Percentiles rank a stretch among this genome's conserved stretches.
Conservation (phyloP, 2,329 filamentous ascomycete species). For the Plenodomus lindquistii region DNA sequence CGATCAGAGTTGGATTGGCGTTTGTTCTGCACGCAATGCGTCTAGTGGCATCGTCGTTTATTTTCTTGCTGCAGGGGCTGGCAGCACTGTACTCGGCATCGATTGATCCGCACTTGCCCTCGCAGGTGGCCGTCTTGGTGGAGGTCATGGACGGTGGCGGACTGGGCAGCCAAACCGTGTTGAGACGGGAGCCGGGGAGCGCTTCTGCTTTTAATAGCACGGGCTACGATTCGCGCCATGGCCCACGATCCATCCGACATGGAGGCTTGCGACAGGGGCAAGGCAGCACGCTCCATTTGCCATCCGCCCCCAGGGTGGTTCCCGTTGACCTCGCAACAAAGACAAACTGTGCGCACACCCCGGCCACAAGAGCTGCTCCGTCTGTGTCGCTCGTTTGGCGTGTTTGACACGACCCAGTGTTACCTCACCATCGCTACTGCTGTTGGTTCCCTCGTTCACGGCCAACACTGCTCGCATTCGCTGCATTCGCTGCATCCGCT, state of each 20-base stretch:
- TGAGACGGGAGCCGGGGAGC: background rate
- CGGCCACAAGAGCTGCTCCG: background rate
- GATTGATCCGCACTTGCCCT: background rate
- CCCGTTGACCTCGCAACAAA: conserved; percentile 35
- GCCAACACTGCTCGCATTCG: conserved; percentile 10
- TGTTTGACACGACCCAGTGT: background rate
- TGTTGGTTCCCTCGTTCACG: conserved; percentile 27
- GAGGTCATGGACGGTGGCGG: background rate
- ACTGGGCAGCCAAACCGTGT: background rate
- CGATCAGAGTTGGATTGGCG: conserved; percentile 5
- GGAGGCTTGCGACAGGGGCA: conserved; percentile 12
- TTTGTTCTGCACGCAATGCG: conserved; percentile 10
- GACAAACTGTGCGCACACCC: background rate
- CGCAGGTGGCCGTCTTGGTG: background rate
- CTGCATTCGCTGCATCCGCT: conserved; percentile 18
- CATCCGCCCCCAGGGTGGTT: conserved; percentile 7
- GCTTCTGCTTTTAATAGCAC: background rate
- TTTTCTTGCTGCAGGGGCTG: conserved; percentile 9
- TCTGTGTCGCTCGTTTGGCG: background rate
- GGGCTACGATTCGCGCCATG: no score
- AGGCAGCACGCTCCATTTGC: conserved; percentile 9
- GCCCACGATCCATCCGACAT: no score
- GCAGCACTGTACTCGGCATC: background rate
- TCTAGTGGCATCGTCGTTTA: conserved; percentile 8
- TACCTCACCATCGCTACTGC: background rate